phyloP scores from a whole-genome alignment of 1,284 basidiomycete species.

The Peniophora sp. region DNA sequence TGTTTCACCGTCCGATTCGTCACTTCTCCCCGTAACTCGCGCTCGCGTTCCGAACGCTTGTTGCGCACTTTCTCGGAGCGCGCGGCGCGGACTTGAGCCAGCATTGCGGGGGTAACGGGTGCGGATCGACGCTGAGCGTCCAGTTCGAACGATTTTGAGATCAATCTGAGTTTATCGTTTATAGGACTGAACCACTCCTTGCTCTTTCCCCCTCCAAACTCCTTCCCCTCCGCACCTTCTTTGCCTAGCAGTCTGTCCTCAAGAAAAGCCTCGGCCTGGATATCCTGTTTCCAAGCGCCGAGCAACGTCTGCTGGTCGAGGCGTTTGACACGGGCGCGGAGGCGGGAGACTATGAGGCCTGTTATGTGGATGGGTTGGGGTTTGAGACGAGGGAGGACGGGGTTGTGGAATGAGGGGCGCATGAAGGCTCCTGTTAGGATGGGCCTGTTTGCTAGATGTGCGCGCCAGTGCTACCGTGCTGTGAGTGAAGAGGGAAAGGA shows the following conservation, averaged over 20 bases:
- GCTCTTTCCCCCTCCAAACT: constrained; percentile 9
- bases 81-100: constrained; percentile 42
- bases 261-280: constrained; percentile 47
- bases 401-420: constrained; percentile 52
- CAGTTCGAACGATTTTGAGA: constrained; percentile 25
- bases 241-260: constrained; percentile 31
- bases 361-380: constrained; percentile 67
- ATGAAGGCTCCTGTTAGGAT: constrained; percentile 66
- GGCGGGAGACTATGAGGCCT: constrained; percentile 61
- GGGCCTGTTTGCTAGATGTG: constrained; percentile 44
- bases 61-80: constrained; percentile 51
- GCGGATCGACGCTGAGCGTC: constrained; percentile 32
- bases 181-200: constrained; percentile 4
- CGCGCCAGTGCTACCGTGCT: constrained; percentile 49
- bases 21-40: constrained; percentile 56
- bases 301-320: constrained; percentile 25
- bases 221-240: constrained; percentile 15
- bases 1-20: constrained; percentile 37
- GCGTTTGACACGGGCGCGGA: constrained; percentile 39
- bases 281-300: constrained; percentile 31
- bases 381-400: constrained; percentile 66
- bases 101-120: constrained; percentile 39
- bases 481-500: not conserved
- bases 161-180: constrained; percentile 17
- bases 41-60: constrained; percentile 49